These are phyloP conservation scores for Globisporangium abappressorium DNA, from an alignment of 352 stramenopile species.

Conservation along the genomic window DNA sequence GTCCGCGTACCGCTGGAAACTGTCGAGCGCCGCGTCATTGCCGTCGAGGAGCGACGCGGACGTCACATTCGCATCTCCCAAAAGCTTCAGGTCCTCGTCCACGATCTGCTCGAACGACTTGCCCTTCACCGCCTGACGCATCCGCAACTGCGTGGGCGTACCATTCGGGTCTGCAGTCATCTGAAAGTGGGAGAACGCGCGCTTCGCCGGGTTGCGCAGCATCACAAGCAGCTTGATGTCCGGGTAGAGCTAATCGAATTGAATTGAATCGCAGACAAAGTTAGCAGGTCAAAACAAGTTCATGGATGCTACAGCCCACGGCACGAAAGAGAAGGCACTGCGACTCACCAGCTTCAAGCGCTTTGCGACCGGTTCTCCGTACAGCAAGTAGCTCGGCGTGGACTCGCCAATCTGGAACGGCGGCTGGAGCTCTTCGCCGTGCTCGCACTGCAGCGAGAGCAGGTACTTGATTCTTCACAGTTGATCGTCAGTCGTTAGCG, in stretches of 20 bases:
- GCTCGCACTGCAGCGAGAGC: slow-evolving; percentile 38
- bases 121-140: slow-evolving; percentile 63
- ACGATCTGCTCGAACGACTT: slow-evolving; percentile 89
- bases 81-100: slow-evolving; percentile 76
- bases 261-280: background rate
- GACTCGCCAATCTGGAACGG: slow-evolving; percentile 86
- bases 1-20: slow-evolving; percentile 47
- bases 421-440: slow-evolving; percentile 31
- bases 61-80: slow-evolving; percentile 34
- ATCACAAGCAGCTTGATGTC: slow-evolving; percentile 88
- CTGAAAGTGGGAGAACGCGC: slow-evolving; percentile 90
- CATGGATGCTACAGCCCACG: slow-evolving; percentile 89
- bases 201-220: slow-evolving; percentile 90
- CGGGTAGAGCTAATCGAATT: slow-evolving; percentile 32
- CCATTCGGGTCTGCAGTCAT: slow-evolving; percentile 89
- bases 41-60: slow-evolving; percentile 18
- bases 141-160: slow-evolving; percentile 78
- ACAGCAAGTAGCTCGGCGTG: slow-evolving; percentile 81
- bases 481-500: slow-evolving; percentile 5
- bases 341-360: slow-evolving; percentile 35
- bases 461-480: slow-evolving; percentile 51
- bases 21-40: slow-evolving; percentile 20
- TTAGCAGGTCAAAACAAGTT: slow-evolving; percentile 31
- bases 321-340: slow-evolving; percentile 22
- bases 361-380: slow-evolving; percentile 42